Base-by-base conservation (phyloP, 139 green algal genomes). In the Chlorokybus atmophyticus region DNA sequence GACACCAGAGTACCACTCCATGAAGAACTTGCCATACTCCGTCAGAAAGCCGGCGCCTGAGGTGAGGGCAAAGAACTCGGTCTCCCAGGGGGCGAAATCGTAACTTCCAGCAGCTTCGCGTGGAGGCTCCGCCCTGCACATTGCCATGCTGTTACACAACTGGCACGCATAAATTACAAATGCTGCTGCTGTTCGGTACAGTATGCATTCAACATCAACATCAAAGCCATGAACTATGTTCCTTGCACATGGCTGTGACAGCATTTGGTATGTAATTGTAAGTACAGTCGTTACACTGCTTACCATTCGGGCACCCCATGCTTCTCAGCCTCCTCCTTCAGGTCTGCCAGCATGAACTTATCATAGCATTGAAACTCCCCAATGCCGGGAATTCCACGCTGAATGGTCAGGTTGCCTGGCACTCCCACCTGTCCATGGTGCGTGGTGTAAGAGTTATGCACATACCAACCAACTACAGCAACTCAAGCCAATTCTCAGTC, bases 301-400 rank as follows among this genome's bases (percentile, higher is more conserved):
- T 88, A 40, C 86, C 90, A 97, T 50, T 94, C 85, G 0, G 85
- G 80, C 23, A 81, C 78, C 6, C 87, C 87, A 0, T 75, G 72
- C 3, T 58, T 67, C 6, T 83, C 54, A 2, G 88, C 88, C 28
- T 71, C 61, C 6, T 50, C 40, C 24, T 62, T 55, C 51, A 98
- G 61, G 59, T 78, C 66, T 8, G 60, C 68, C 14, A 98, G 80
- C 90, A 97, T 95, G 80, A 93, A 95, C 62, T 76, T 79, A 76
- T 98, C 90, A 62, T 94, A 96, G 78, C 90, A 97, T 3, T 71
- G 90, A 75, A 96, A 97, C 74, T 97, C 85, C 21, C 90, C 90
- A 14, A 97, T 86, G 5, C 90, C 90, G 3, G 90, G 90, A 61
- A 97, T n/a, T n/a, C n/a, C n/a, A n/a, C n/a, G n/a, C n/a, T n/a